Conservation (phyloP, 768 basidiomycete species). For the Ramaria rubella region DNA sequence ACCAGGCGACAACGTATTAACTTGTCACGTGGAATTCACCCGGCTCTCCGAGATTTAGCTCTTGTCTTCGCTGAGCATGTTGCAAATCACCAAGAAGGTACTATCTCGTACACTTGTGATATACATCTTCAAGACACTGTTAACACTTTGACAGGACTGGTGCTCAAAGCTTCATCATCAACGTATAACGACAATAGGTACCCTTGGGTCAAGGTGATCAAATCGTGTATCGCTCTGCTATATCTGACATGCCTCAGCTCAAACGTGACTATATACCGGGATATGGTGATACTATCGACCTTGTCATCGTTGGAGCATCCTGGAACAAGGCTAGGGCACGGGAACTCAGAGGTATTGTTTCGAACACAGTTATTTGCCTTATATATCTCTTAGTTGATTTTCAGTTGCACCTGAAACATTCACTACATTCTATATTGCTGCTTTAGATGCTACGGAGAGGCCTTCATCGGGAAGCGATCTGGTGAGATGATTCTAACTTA, state of each 20-base stretch:
- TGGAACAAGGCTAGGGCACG: constrained; percentile 79
- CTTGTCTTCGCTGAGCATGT: constrained; percentile 45
- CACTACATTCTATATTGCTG: constrained; percentile 79
- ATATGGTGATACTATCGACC: constrained; percentile 73
- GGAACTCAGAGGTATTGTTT: constrained; percentile 58
- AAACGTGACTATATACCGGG: constrained; percentile 87
- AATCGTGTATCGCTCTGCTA: background rate
- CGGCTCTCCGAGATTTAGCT: constrained; percentile 27
- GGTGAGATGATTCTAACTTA: background rate
- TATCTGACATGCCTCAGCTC: constrained; percentile 31
- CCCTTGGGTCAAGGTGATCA: constrained; percentile 76
- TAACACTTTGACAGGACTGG: constrained; percentile 34
- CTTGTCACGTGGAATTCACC: constrained; percentile 21
- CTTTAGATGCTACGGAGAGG: constrained; percentile 24
- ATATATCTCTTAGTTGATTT: constrained; percentile 7
- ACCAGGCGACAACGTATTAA: constrained; percentile 49
- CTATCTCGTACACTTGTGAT: background rate
- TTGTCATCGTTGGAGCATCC: constrained; percentile 67
- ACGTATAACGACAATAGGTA: constrained; percentile 54
- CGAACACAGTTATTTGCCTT: background rate
- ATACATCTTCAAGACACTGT: background rate
- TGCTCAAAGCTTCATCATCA: constrained; percentile 70
- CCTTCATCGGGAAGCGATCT: background rate
- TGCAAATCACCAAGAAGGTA: constrained; percentile 53
- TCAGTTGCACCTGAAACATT: constrained; percentile 63